phyloP scores from a whole-genome alignment of 768 basidiomycete genomes.

The Leccinum ochraceum region DNA sequence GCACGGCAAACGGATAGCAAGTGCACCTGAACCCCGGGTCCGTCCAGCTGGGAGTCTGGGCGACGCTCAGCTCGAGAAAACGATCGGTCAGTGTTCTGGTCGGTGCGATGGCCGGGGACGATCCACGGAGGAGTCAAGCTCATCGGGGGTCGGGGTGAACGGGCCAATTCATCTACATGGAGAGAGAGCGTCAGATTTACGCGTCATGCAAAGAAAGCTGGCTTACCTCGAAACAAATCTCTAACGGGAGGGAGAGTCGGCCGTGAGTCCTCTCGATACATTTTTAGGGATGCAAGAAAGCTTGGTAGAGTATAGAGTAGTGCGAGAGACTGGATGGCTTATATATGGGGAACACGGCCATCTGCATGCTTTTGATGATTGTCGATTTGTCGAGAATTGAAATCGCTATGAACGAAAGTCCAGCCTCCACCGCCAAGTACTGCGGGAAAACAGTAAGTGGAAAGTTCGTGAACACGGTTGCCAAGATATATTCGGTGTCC shows the following conservation, averaged over 20 bases:
- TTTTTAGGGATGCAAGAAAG: slow-evolving; percentile 24
- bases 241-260: slow-evolving; percentile 73
- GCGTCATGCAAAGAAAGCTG: neutral
- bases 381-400: slow-evolving; percentile 12
- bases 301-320: slow-evolving; percentile 11
- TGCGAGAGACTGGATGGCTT: slow-evolving; percentile 14
- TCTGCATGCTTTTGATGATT: slow-evolving; percentile 32
- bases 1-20: neutral
- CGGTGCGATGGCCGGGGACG: slow-evolving; percentile 43
- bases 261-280: slow-evolving; percentile 35
- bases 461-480: slow-evolving; percentile 30
- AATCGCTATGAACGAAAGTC: slow-evolving; percentile 29
- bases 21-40: slow-evolving; percentile 35
- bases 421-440: slow-evolving; percentile 23
- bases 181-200: slow-evolving; percentile 4
- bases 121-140: slow-evolving; percentile 44
- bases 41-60: slow-evolving; percentile 26
- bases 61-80: slow-evolving; percentile 27
- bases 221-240: slow-evolving; percentile 62
- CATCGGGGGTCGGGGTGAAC: slow-evolving; percentile 39
- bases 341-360: slow-evolving; percentile 26
- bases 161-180: slow-evolving; percentile 48
- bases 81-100: slow-evolving; percentile 26
- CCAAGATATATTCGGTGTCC: slow-evolving; percentile 26
- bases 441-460: slow-evolving; percentile 23